phyloP scores from a whole-genome alignment of 2,329 filamentous ascomycete species.

The Fusarium sp. region DNA sequence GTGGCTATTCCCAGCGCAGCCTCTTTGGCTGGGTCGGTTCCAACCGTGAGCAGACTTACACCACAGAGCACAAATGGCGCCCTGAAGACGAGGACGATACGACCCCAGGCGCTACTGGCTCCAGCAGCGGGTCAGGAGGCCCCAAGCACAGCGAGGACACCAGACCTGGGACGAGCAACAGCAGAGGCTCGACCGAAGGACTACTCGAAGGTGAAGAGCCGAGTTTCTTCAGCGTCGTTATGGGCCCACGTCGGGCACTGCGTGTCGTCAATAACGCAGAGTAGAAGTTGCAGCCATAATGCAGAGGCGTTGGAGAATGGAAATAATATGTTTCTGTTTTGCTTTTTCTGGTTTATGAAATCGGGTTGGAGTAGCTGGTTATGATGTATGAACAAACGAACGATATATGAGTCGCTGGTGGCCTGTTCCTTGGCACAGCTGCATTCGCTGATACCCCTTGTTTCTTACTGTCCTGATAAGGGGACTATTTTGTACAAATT shows the following conservation, averaged over 20 bases:
- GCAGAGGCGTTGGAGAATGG: slow-evolving; percentile 8
- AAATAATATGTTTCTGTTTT: slow-evolving; percentile 9
- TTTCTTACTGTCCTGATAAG: slow-evolving; percentile 5
- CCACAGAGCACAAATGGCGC: slow-evolving; percentile 51
- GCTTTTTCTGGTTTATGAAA: slow-evolving; percentile 2
- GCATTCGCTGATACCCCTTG: slow-evolving; percentile 47
- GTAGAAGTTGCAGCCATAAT: slow-evolving; percentile 13
- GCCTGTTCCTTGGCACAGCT: slow-evolving; percentile 8
- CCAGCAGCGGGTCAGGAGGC: slow-evolving; percentile 43
- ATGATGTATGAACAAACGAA: slow-evolving; percentile 33
- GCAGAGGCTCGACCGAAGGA: slow-evolving; percentile 61
- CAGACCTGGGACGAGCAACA: slow-evolving; percentile 46
- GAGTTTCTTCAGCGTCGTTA: slow-evolving; percentile 77
- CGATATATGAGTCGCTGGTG: slow-evolving; percentile 25
- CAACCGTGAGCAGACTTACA: slow-evolving; percentile 39
- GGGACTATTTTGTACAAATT: slow-evolving; percentile 6
- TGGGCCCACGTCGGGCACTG: slow-evolving; percentile 77
- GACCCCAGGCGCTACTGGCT: slow-evolving; percentile 39
- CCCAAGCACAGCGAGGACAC: slow-evolving; percentile 47
- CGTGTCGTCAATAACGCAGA: slow-evolving; percentile 73
- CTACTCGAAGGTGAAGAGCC: slow-evolving; percentile 74
- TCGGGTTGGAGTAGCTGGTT: slow-evolving; percentile 7
- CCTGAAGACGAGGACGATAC: slow-evolving; percentile 46
- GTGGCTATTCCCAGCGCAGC: slow-evolving; percentile 41
- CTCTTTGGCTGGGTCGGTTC: slow-evolving; percentile 54